Evolutionary conservation across 1,139 yeast species (phyloP), one percentile per base, ranked within the genome.

Genomic region (Hemisphaericaspora lyxosophila): DNA sequence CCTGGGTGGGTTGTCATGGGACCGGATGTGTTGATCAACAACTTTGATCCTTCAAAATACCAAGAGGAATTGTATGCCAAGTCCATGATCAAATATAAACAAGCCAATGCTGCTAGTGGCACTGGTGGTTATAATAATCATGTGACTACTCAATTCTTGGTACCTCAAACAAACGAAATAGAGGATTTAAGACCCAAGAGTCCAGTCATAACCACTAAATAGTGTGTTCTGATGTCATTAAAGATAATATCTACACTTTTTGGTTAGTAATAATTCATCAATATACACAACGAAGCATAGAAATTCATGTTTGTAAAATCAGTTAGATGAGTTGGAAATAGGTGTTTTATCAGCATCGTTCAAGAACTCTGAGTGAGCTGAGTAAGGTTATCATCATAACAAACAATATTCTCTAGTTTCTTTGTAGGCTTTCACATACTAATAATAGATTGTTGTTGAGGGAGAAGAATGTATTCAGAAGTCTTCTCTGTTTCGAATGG

Each of bases 1-100:
- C 82, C 81, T 2, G 97, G 97, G 2, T 90, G 97, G 97, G 95
- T 88, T 3, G 75, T 88, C 12, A 70, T 86, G 74, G 78, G 92
- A 47, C 97, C 97, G 0, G 96, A 89, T 59, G 78, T 85, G 3
- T 59, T 85, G 47, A 54, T 86, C 26, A 77, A 87, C 55, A 87
- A 87, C 55, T 87, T 90, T 43, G 54, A 58, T 37, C 69, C 73
- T 1, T 41, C 34, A 5, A 49, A 47, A 18, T 71, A 68, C 50
- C 61, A 60, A 36, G 49, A 57, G 27, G 70, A 70, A 34, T 49
- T 71, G 36, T 51, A 55, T 38, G 39, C 54, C 5, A 67, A 61
- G 44, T 68, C 75, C 5, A 33, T 52, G 43, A 53, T 68, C 16
- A 58, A 56, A 35, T 59, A 62, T 48, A 63, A 57, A 44, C 51